Evolutionary conservation across 2,329 filamentous ascomycete genomes (phyloP).

Genomic region (Dichotomopilus funicola): DNA sequence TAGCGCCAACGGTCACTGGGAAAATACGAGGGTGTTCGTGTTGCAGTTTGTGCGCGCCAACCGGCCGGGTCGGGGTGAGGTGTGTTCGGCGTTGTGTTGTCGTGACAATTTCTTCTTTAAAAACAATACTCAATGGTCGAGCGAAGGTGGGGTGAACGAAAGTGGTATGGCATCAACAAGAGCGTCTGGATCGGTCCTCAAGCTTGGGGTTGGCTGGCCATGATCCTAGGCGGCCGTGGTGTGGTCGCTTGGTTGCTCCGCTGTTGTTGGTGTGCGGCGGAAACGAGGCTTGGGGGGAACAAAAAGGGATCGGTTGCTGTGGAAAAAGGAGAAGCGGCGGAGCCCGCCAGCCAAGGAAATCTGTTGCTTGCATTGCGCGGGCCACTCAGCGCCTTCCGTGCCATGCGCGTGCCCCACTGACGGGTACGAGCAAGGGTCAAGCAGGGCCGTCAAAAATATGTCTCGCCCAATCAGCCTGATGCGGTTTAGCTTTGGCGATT

Average conservation of each 20-base stretch:
- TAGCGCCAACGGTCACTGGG: too few relatives aligned
- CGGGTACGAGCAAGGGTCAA: background rate
- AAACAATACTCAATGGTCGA: background rate
- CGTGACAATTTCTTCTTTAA: too few relatives aligned
- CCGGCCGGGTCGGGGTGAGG: too few relatives aligned
- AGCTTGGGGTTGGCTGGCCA: conserved; percentile 9
- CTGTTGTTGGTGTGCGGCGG: conserved; percentile 20
- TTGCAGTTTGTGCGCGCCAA: too few relatives aligned
- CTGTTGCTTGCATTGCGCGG: background rate
- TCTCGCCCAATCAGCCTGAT: conserved; percentile 24
- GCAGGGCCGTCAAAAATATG: conserved; percentile 8
- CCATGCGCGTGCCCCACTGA: background rate
- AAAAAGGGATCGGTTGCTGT: conserved; percentile 20
- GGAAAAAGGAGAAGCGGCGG: conserved; percentile 22
- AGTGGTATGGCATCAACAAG: conserved; percentile 18
- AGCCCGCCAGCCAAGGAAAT: background rate
- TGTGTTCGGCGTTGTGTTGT: too few relatives aligned
- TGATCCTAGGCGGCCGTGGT: conserved; percentile 9
- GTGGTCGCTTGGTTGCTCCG: conserved; percentile 13
- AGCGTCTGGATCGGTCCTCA: conserved; percentile 4
- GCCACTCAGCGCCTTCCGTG: conserved; percentile 1
- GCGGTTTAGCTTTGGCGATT: conserved; percentile 7
- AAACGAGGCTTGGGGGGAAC: conserved; percentile 10
- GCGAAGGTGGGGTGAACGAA: conserved; percentile 14
- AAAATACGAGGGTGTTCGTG: too few relatives aligned